Percentiles rank a stretch among this genome's conserved stretches.
phyloP scores from a whole-genome alignment of 805 yeast species.

The Yarrowia alimentaria region DNA sequence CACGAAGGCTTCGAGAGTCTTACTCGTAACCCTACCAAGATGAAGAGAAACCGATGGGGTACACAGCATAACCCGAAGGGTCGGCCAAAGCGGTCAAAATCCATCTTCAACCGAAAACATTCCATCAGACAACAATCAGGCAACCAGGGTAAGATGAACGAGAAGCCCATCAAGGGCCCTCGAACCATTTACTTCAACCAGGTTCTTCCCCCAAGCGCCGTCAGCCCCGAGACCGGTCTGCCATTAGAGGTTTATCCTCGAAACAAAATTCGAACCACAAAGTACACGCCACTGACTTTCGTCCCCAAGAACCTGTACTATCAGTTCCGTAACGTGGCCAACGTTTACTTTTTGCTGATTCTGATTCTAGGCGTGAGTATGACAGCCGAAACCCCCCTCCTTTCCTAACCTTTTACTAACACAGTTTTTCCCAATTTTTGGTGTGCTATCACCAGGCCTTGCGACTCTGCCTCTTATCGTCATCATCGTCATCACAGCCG shows the following conservation, averaged over 20 bases:
- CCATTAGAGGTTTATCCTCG: conserved; percentile 68
- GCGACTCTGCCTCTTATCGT: conserved; percentile 82
- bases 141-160: conserved; percentile 24
- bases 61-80: conserved; percentile 78
- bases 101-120: conserved; percentile 30
- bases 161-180: conserved; percentile 21
- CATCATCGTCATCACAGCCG: conserved; percentile 69
- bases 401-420: conserved; percentile 1
- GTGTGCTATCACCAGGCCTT: conserved; percentile 69
- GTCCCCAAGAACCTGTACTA: conserved; percentile 77
- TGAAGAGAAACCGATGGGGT: conserved; percentile 87
- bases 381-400: not conserved
- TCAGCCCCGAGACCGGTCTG: conserved; percentile 54
- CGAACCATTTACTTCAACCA: conserved; percentile 52
- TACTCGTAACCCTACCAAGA: conserved; percentile 48
- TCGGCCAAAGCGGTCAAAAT: conserved; percentile 47
- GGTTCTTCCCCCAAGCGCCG: conserved; percentile 49
- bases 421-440: conserved; percentile 63
- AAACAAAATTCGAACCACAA: conserved; percentile 93
- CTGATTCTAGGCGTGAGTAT: conserved; percentile 52
- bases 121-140: conserved; percentile 5
- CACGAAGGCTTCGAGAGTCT: conserved; percentile 24
- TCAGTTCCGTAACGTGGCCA: conserved; percentile 89
- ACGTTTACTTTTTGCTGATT: conserved; percentile 78
- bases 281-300: conserved; percentile 88